Evolutionary conservation across 2,329 filamentous ascomycete species (phyloP).

Genomic region (Pezicula radicicola): DNA sequence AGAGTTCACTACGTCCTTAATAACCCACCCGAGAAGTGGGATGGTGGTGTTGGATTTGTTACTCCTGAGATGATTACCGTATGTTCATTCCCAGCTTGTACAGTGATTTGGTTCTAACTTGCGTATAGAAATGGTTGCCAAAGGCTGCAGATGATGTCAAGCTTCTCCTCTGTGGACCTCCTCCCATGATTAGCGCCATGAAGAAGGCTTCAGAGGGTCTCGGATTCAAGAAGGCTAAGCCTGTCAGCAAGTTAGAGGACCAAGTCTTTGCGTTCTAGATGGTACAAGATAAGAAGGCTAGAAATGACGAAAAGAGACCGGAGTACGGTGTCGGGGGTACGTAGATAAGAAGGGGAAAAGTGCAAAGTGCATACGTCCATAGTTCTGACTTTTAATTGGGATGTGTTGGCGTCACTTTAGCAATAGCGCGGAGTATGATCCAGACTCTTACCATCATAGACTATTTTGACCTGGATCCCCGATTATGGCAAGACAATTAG

Average conservation of each 20-base stretch:
- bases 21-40: slow-evolving; percentile 90
- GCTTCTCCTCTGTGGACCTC: slow-evolving; percentile 90
- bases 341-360: too few species aligned
- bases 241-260: slow-evolving; percentile 96
- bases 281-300: background rate
- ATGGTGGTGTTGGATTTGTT: slow-evolving; percentile 89
- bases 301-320: background rate
- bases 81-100: slow-evolving; percentile 25
- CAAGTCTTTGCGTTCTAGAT: slow-evolving; percentile 93
- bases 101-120: slow-evolving; percentile 20
- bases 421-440: too few species aligned
- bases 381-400: too few species aligned
- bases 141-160: slow-evolving; percentile 85
- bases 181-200: slow-evolving; percentile 93
- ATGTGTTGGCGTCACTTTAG: too few species aligned
- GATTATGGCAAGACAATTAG: too few species aligned
- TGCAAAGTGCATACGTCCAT: too few species aligned
- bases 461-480: too few species aligned
- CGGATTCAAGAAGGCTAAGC: slow-evolving; percentile 87
- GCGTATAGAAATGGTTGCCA: slow-evolving; percentile 70
- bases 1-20: slow-evolving; percentile 94
- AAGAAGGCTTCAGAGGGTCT: slow-evolving; percentile 93
- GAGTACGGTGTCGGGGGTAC: too few species aligned
- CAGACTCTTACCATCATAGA: too few species aligned
- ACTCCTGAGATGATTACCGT: slow-evolving; percentile 94